phyloP scores from a whole-genome alignment of 1,284 basidiomycete species.

The Marasmius oreades region DNA sequence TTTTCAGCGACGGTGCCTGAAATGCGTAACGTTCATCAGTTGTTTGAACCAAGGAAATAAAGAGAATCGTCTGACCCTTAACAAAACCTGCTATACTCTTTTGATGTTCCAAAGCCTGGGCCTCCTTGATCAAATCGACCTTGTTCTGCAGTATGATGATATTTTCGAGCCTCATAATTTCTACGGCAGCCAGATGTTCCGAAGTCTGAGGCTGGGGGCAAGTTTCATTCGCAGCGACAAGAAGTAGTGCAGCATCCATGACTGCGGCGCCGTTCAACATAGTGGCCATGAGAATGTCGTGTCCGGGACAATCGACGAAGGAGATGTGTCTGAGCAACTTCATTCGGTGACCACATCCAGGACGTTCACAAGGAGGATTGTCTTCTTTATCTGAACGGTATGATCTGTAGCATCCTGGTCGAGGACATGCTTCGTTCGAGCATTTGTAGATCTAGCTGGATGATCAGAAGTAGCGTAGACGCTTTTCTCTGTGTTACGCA shows the following conservation, averaged over 20 bases:
- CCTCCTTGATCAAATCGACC: constrained; percentile 92
- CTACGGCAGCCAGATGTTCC: constrained; percentile 97
- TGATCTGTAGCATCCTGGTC: constrained; percentile 92
- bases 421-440: constrained; percentile 87
- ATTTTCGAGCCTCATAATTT: constrained; percentile 98
- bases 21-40: not conserved
- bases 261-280: constrained; percentile 99
- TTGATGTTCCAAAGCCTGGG: constrained; percentile 88
- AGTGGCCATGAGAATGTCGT: constrained; percentile 98
- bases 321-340: constrained; percentile 92
- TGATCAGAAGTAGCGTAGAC: constrained; percentile 14
- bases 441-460: constrained; percentile 92
- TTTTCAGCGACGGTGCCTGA: constrained; percentile 93
- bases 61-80: constrained; percentile 56
- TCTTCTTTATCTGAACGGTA: constrained; percentile 95
- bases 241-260: constrained; percentile 96
- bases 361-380: constrained; percentile 88
- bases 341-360: constrained; percentile 89
- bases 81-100: constrained; percentile 93
- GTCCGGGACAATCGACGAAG: constrained; percentile 94
- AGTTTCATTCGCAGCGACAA: constrained; percentile 96
- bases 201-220: constrained; percentile 99
- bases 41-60: not conserved
- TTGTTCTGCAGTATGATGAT: constrained; percentile 99
- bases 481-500: constrained; percentile 32